Base-by-base conservation (phyloP, 257 asterid genomes). In the Solanum chaucha region DNA sequence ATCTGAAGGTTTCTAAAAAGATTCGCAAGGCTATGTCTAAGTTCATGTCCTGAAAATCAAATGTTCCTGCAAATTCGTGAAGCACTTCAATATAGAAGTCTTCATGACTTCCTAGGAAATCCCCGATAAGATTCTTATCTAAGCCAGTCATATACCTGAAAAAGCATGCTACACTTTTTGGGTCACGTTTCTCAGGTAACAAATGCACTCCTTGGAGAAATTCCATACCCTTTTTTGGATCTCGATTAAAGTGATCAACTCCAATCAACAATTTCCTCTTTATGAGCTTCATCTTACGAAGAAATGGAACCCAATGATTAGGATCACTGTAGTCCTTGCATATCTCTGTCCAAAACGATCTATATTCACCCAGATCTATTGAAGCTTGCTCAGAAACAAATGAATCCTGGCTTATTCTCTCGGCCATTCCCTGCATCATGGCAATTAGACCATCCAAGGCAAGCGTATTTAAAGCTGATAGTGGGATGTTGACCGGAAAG, bases 371-470 rank as follows among this genome's bases (percentile, higher is more conserved):
- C 55, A 88, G 90, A 83, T 93, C 94, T 64, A 88, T 86, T 40
- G 91, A 41, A 65, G 87, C 87, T 86, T 87, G 90, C 38, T 89
- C 92, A 10, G 89, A 86, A 90, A 86, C 85, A 28, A 91, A 89
- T 87, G 95, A 89, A 48, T 88, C 97, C 28, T 91, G 93, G 71
- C 95, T 94, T 87, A 93, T 89, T 87, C 98, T 92, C 73, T 93
- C 98, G 32, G 95, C 92, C 94, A 96, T 94, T 64, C 98, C 96
- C 89, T 93, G 95, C 87, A 93, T 89, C 95, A 95, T 89, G 88
- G 94, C 95, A 91, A 93, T 92, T 90, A 96, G 91, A 88, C 98
- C 99, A 90, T 96, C 99, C 86, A 96, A 87, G 84, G 99, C 97
- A 89, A 95, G 98, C 6, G 90, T 93, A 90, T 96, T 93, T 93